Evolutionary conservation across 2,329 filamentous ascomycete genomes (phyloP).

Genomic region (Malbranchea zuffiana): DNA sequence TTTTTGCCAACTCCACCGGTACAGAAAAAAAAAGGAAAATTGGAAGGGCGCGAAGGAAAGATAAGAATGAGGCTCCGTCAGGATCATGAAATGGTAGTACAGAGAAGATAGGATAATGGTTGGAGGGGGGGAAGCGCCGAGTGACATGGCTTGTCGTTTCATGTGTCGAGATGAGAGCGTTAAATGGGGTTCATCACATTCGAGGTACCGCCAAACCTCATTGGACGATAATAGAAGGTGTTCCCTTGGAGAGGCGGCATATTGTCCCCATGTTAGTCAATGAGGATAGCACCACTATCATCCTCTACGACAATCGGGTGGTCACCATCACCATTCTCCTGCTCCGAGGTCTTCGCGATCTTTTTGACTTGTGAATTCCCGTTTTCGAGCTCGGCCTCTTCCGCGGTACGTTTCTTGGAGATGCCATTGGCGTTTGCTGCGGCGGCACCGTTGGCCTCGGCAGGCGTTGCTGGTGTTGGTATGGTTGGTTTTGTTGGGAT

Average conservation of each 20-base stretch:
- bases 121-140: too few species aligned
- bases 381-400: constrained; percentile 29
- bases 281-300: constrained; percentile 52
- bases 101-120: too few species aligned
- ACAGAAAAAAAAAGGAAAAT: constrained; percentile 4
- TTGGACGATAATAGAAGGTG: background rate
- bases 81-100: too few species aligned
- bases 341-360: constrained; percentile 24
- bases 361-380: constrained; percentile 35
- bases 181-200: background rate
- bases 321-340: constrained; percentile 33
- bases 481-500: constrained; percentile 40
- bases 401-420: constrained; percentile 36
- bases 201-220: background rate
- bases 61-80: too few species aligned
- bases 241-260: background rate
- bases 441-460: constrained; percentile 9
- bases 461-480: constrained; percentile 21
- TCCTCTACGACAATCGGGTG: constrained; percentile 39
- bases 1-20: too few species aligned
- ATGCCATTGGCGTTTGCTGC: constrained; percentile 15
- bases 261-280: constrained; percentile 42
- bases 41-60: background rate
- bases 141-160: too few species aligned
- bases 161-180: background rate